Evolutionary conservation across 2,329 filamentous ascomycete species (phyloP).

Genomic region (Arthrobotrys iridis): DNA sequence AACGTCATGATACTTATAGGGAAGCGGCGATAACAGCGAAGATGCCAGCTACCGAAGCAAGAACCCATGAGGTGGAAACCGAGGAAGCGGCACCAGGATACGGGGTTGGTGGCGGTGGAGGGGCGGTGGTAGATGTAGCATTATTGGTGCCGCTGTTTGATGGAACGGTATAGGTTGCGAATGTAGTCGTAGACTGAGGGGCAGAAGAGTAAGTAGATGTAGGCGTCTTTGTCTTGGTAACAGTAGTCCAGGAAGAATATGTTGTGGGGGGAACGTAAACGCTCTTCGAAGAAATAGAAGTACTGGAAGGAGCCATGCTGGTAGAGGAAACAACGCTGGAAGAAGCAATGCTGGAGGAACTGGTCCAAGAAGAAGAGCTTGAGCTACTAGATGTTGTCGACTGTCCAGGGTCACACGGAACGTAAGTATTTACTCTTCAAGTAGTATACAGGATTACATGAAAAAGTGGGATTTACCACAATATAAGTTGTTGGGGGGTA

Average conservation of each 20-base stretch:
- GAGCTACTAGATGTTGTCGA: conserved; percentile 39
- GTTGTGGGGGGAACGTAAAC: conserved; percentile 15
- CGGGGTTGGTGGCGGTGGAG: conserved; percentile 35
- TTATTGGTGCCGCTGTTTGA: conserved; percentile 24
- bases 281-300: conserved; percentile 35
- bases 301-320: conserved; percentile 31
- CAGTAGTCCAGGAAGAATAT: conserved; percentile 44
- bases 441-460: conserved; percentile 20
- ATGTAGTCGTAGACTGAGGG: conserved; percentile 31
- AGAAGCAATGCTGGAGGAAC: conserved; percentile 33
- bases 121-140: conserved; percentile 13
- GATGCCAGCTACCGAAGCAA: conserved; percentile 44
- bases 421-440: conserved; percentile 44
- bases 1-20: conserved; percentile 30
- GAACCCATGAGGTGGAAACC: conserved; percentile 47
- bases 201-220: conserved; percentile 45
- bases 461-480: conserved; percentile 43
- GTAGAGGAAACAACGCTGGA: conserved; percentile 24
- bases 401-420: conserved; percentile 33
- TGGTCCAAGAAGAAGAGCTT: conserved; percentile 19
- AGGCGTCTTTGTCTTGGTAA: conserved; percentile 31
- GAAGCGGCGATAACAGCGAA: conserved; percentile 36
- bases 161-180: conserved; percentile 26
- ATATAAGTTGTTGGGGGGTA: conserved; percentile 27
- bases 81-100: conserved; percentile 47